Base-by-base conservation (phyloP, 192 early-diverging fungal genomes). In the Diversispora eburnea region DNA sequence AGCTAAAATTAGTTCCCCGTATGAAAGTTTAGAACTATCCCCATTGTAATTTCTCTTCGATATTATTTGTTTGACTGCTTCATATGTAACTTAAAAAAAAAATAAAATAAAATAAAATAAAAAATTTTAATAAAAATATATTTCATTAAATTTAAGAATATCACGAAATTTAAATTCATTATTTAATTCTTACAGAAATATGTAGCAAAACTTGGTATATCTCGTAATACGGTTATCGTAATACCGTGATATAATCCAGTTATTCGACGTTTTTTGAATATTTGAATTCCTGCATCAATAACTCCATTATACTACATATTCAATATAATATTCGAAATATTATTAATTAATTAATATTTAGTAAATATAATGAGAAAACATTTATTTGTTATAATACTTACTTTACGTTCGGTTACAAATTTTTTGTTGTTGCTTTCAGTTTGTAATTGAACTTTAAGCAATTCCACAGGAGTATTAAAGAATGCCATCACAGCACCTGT, bases 171-270 rank as follows among this genome's bases (percentile, higher is more conserved):
- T 43, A 6, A 33, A 58, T 58, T 12, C 57, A 64, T 49, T 57
- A 20, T 33, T 58, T 41, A 9, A 13, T 17, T 73, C 74, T 74
- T 82, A 86, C 93, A 91, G 86, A 97, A 97, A 84, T 96, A 99
- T 1, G 91, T 88, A 41, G 92, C 93, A 78, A 92, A 95, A 60
- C 95, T 95, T 19, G 95, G 95, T 49, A 91, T 83, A 84, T 99
- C 97, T 69, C 97, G 87, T 69, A 95, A 78, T 20, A 99, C 78
- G 0, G 95, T 99, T 59, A 95, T 94, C 39, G 88, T 86, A 58
- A 95, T 90, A 60, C 97, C 97, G 74, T 93, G 88, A 85, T 94
- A 99, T 67, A 99, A 77, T 46, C 89, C 87, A 63, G 73, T 74
- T 61, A 95, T 68, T 20, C 95, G 94, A 57, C 93, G 89, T 64